Evolutionary conservation across 768 basidiomycete species (phyloP), one percentile per base, ranked within the genome.

Genomic region (Mycena capillaripes): DNA sequence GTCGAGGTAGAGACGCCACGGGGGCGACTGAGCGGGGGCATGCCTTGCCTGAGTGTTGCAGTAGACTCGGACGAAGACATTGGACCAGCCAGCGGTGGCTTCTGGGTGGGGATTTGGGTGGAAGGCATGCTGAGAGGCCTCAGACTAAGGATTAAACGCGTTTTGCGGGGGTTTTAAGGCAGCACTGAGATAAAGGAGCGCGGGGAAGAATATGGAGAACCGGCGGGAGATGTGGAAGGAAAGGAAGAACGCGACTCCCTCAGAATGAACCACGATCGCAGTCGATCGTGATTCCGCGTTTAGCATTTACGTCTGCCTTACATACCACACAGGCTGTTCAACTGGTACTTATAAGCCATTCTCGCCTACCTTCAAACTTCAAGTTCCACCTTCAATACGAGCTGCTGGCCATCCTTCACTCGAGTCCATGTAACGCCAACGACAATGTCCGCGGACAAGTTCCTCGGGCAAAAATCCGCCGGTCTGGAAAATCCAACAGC

Each of bases 111-210:
- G 36, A 40, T 71, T 64, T 65, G 70, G 48, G 55, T 30, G 58
- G 19, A 56, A 23, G 66, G 52, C 74, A 75, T 75, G 42, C 29
- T 65, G 12, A 23, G 34, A 9, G 21, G 34, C n/a, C 55, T 23
- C 25, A 59, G 52, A 57, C 14, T 11, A 30, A 61, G 60, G 38
- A 69, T 40, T 52, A 7, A 44, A 48, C 69, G 71, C 44, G 59
- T 61, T 66, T 66, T 55, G 14, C 38, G 27, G 25, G 32, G 65
- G 52, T 10, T 66, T 69, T 57, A 69, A 66, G 66, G 74, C 44
- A 75, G 74, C 74, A 71, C 74, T 72, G 74, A 44, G 62, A 56
- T 42, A 66, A 46, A 53, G 66, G 69, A 67, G 56, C 38, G 12
- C 38, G 12, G 40, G 25, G 38, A n/a, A 53, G 40, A 23, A 17